A percentile compares a stretch with the other conserved stretches of the same genome.
These are phyloP conservation scores for Curvularia sp. DNA, from an alignment of 2,329 filamentous ascomycete species.

Conservation along the genomic window DNA sequence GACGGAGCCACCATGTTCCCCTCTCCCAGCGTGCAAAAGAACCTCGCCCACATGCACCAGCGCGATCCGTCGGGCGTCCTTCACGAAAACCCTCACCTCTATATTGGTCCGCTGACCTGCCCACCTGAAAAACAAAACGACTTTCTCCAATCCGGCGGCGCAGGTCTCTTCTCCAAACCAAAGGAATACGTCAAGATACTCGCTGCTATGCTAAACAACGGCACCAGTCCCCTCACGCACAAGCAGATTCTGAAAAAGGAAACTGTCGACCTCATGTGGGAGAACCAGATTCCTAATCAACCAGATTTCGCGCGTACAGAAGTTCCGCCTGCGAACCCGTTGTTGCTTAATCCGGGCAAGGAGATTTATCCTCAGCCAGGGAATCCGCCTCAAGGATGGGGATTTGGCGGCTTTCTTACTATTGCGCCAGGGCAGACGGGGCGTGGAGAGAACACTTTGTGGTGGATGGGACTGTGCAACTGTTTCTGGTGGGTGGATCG, in stretches of 20 bases:
- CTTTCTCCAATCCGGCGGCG: slow-evolving; percentile 67
- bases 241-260: slow-evolving; percentile 61
- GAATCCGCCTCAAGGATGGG: slow-evolving; percentile 69
- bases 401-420: slow-evolving; percentile 65
- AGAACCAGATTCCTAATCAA: slow-evolving; percentile 64
- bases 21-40: slow-evolving; percentile 60
- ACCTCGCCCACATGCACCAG: slow-evolving; percentile 65
- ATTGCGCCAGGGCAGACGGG: slow-evolving; percentile 58
- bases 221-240: slow-evolving; percentile 65
- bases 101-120: slow-evolving; percentile 56
- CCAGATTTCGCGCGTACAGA: slow-evolving; percentile 59
- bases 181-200: slow-evolving; percentile 69
- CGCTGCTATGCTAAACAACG: slow-evolving; percentile 68
- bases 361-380: slow-evolving; percentile 60
- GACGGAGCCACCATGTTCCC: slow-evolving; percentile 65
- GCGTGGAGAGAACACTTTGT: slow-evolving; percentile 59
- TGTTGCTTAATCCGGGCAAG: slow-evolving; percentile 57
- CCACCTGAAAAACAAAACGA: slow-evolving; percentile 54
- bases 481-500: slow-evolving; percentile 70
- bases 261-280: slow-evolving; percentile 70
- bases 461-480: slow-evolving; percentile 68
- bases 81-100: slow-evolving; percentile 59
- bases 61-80: slow-evolving; percentile 54
- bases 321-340: slow-evolving; percentile 58
- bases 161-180: slow-evolving; percentile 66